Percentiles rank a stretch among this genome's conserved stretches.
phyloP scores from a whole-genome alignment of 192 early-diverging fungal genomes.

The Funneliformis geosporum region DNA sequence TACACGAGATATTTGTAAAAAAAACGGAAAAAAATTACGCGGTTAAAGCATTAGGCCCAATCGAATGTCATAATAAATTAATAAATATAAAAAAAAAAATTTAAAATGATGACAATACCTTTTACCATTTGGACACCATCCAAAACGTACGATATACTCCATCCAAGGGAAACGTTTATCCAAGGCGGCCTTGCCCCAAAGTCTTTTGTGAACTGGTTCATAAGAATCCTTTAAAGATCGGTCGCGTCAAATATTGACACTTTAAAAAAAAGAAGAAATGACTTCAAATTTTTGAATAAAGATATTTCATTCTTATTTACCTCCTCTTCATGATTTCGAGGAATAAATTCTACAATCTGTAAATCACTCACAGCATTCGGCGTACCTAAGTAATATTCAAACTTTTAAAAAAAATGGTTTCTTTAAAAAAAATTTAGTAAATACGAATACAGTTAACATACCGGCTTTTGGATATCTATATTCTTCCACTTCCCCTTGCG shows the following conservation, averaged over 20 bases:
- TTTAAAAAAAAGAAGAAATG: neutral
- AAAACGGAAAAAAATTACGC: too few relatives aligned
- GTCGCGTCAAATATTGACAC: constrained; percentile 18
- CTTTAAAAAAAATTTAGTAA: too few relatives aligned
- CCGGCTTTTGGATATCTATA: constrained; percentile 61
- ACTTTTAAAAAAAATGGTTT: neutral
- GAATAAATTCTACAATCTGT: constrained; percentile 57
- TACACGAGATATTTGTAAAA: neutral
- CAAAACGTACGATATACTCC: constrained; percentile 68
- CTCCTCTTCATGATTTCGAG: constrained; percentile 34
- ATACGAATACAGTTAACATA: neutral
- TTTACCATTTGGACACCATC: constrained; percentile 60
- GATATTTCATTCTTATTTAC: constrained; percentile 10
- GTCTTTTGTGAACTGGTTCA: constrained; percentile 48
- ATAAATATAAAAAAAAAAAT: neutral
- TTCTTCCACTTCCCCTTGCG: constrained; percentile 48
- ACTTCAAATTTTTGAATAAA: neutral
- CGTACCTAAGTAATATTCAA: constrained; percentile 40
- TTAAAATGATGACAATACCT: constrained; percentile 35
- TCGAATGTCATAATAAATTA: neutral
- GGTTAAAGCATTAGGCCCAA: neutral
- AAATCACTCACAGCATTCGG: constrained; percentile 55
- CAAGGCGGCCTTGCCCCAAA: constrained; percentile 44
- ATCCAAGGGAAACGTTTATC: constrained; percentile 62
- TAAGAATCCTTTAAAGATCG: constrained; percentile 31